Conservation (phyloP, 2,329 filamentous ascomycete species). For the Arthrobotrys sphaeroides region DNA sequence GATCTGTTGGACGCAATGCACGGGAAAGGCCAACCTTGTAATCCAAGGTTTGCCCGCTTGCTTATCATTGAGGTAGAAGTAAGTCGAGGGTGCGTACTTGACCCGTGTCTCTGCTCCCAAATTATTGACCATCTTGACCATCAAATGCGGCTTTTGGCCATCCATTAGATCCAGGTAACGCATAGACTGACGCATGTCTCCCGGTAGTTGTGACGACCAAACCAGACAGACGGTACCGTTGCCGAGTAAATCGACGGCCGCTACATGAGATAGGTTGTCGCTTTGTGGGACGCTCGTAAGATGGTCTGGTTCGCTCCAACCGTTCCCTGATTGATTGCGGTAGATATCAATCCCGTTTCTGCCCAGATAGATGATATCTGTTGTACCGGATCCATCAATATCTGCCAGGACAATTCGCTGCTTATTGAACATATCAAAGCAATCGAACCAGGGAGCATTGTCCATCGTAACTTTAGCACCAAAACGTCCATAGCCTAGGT, state of each 20-base stretch:
- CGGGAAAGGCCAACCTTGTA: conserved; percentile 38
- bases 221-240: conserved; percentile 36
- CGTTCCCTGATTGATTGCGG: conserved; percentile 29
- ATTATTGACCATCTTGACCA: conserved; percentile 10
- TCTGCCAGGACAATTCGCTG: conserved; percentile 13
- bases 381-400: conserved; percentile 39
- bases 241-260: conserved; percentile 31
- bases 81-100: conserved; percentile 42
- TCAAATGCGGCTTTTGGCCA: conserved; percentile 31
- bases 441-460: conserved; percentile 56
- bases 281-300: conserved; percentile 3
- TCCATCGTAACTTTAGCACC: conserved; percentile 58
- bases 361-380: conserved; percentile 29
- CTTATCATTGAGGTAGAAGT: conserved; percentile 39
- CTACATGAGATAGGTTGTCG: conserved; percentile 1
- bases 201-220: conserved; percentile 1
- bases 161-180: conserved; percentile 43
- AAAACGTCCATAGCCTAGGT: conserved; percentile 60
- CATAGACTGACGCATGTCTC: neutral
- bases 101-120: conserved; percentile 15
- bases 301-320: conserved; percentile 1
- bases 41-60: conserved; percentile 29
- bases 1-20: conserved; percentile 13
- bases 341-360: neutral
- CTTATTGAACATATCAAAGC: conserved; percentile 27